Conservation (phyloP, 73 alveolate genomes). For the Symbiodinium natans region DNA sequence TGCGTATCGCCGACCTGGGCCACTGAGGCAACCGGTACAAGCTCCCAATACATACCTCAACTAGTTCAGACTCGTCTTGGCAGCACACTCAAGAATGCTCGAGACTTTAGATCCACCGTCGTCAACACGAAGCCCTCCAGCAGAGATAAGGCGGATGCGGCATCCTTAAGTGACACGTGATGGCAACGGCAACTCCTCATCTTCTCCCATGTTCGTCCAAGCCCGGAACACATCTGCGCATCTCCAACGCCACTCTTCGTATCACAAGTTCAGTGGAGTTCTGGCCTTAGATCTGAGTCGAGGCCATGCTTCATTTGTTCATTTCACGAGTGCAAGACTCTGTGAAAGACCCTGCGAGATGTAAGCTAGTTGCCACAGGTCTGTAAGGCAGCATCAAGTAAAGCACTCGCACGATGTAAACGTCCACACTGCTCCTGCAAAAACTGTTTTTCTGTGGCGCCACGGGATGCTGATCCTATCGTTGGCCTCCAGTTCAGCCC, state of each 20-base stretch:
- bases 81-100: slow-evolving; percentile 16
- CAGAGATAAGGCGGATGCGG: not conserved
- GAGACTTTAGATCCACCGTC: slow-evolving; percentile 12
- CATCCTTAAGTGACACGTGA: slow-evolving; percentile 35
- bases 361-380: slow-evolving; percentile 4
- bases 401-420: slow-evolving; percentile 2
- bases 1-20: slow-evolving; percentile 54
- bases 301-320: not conserved
- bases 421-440: slow-evolving; percentile 59
- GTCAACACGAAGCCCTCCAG: not conserved
- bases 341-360: not conserved
- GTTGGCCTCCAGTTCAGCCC: slow-evolving; percentile 77
- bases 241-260: slow-evolving; percentile 46
- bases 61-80: too few relatives aligned
- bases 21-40: too few relatives aligned
- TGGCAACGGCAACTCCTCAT: too few relatives aligned
- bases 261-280: slow-evolving; percentile 45
- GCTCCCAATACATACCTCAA: too few relatives aligned
- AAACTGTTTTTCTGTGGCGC: too few relatives aligned
- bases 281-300: not conserved
- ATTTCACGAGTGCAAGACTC: too few relatives aligned
- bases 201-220: too few relatives aligned
- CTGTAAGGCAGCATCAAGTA: slow-evolving; percentile 30
- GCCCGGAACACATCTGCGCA: not conserved
- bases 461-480: not conserved